Base-by-base conservation (phyloP, 2,329 filamentous ascomycete genomes). In the Plenodomus lindquistii region DNA sequence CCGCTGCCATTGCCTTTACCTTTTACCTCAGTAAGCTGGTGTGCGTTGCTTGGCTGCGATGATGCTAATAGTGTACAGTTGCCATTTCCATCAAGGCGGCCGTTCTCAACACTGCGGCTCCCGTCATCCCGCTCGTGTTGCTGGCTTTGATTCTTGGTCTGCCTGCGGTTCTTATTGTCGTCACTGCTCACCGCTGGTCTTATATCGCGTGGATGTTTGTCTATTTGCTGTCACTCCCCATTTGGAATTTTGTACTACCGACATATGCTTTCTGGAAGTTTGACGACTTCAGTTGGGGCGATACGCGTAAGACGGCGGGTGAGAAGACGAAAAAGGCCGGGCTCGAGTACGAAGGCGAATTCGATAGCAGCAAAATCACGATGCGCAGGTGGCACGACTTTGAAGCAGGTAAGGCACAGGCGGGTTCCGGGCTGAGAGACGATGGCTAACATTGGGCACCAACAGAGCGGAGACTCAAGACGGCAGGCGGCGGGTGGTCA, bases 261-360 rank as follows among this genome's bases (percentile, higher is more conserved):
- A 84, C 85, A 7, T 99, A 99, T 70, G 88, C 94, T 2, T 99
- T 93, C 80, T 99, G 94, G 94, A 97, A 99, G 77, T 99, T 99
- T 71, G 94, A 99, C 72, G 94, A 99, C 78, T 99, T 99, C 80
- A 96, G 89, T 48, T 99, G 94, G 94, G 94, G 94, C 66, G 95
- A 99, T 57, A 99, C 94, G 46, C 85, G 94, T 54, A 96, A 97
- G 83, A 96, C 93, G 35, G 89, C 87, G 0, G 92, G 92, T 21
- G 93, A 96, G 68, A 90, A 88, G 77, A 87, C 84, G 13, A 92
- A 93, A 79, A 94, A 93, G 76, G 89, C 83, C 2, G 89, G 90
- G 24, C 85, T 91, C 54, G 92, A 93, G 66, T 87, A 87, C 55
- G 91, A 97, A 74, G 94, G 94, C 56, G 94, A 97, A 74, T 99